Conservation (phyloP, 768 basidiomycete species). For the Lentinula edodes region DNA sequence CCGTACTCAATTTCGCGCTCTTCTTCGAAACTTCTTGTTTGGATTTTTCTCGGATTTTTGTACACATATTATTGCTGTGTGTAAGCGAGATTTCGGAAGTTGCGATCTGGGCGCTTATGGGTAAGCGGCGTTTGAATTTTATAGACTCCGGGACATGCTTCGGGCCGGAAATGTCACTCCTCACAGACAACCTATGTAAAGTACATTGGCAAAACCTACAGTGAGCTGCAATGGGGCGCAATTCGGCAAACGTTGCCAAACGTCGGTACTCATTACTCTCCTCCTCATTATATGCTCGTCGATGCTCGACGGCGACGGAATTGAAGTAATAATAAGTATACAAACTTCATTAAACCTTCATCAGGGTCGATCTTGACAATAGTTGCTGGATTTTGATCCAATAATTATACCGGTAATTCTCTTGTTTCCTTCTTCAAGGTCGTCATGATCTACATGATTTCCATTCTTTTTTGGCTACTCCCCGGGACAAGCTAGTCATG, state of each 20-base stretch:
- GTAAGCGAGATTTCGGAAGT: not conserved
- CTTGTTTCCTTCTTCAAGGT: too few species aligned
- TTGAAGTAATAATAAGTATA: not conserved
- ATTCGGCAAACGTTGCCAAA: too few species aligned
- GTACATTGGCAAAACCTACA: too few species aligned
- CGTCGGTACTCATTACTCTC: too few species aligned
- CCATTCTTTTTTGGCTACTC: too few species aligned
- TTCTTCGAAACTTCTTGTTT: too few species aligned
- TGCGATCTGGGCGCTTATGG: not conserved
- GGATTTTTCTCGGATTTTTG: not conserved
- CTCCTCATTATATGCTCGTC: too few species aligned
- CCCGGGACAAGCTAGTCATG: too few species aligned
- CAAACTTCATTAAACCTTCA: not conserved
- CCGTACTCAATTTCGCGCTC: not conserved
- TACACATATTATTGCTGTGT: not conserved
- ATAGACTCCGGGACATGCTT: not conserved
- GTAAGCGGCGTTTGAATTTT: not conserved
- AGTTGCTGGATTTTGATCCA: not conserved
- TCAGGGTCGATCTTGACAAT: not conserved
- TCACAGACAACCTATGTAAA: too few species aligned
- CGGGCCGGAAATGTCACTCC: not conserved
- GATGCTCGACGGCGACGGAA: too few species aligned
- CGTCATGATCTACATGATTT: too few species aligned
- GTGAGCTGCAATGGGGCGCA: too few species aligned
- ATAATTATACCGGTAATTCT: not conserved